phyloP scores from a whole-genome alignment of 1,139 yeast genomes.

The Candida freyschussii region DNA sequence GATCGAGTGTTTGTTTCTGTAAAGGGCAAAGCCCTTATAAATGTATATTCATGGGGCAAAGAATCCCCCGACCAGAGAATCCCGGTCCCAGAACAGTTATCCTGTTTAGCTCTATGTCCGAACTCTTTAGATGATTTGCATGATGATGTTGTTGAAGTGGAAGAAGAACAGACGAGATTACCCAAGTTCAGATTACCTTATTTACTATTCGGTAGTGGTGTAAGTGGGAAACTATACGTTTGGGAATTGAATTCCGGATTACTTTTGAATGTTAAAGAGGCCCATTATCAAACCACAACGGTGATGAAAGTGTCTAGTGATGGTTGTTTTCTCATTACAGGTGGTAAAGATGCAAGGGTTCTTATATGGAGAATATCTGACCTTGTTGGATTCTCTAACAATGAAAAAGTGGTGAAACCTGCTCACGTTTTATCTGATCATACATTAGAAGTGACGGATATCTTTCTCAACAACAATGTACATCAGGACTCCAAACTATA shows the following conservation, averaged over 20 bases:
- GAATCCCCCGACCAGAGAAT: conserved; percentile 81
- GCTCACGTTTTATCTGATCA: conserved; percentile 61
- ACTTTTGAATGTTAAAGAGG: conserved; percentile 65
- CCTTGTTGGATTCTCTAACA: conserved; percentile 38
- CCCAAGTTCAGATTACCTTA: conserved; percentile 51
- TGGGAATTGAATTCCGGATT: conserved; percentile 88
- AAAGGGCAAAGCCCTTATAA: conserved; percentile 63
- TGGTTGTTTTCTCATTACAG: conserved; percentile 66
- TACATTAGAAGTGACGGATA: conserved; percentile 66
- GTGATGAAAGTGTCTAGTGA: conserved; percentile 55
- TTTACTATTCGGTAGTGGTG: conserved; percentile 68
- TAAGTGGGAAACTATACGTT: conserved; percentile 67
- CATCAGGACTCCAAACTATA: conserved; percentile 59
- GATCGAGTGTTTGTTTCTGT: conserved; percentile 56
- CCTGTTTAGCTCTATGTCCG: conserved; percentile 49
- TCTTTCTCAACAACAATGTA: conserved; percentile 47
- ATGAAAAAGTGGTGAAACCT: conserved; percentile 37
- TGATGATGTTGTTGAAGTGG: conserved; percentile 13
- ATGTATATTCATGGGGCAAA: conserved; percentile 70
- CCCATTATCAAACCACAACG: conserved; percentile 78
- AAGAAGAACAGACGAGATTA: conserved; percentile 18
- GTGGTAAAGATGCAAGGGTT: conserved; percentile 79
- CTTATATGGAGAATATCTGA: conserved; percentile 71
- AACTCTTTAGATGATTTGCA: conserved; percentile 29
- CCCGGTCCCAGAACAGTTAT: conserved; percentile 77